These are phyloP conservation scores for Aspergillus quadrilineatus DNA, from an alignment of 2,329 filamentous ascomycete species.

Conservation along the genomic window DNA sequence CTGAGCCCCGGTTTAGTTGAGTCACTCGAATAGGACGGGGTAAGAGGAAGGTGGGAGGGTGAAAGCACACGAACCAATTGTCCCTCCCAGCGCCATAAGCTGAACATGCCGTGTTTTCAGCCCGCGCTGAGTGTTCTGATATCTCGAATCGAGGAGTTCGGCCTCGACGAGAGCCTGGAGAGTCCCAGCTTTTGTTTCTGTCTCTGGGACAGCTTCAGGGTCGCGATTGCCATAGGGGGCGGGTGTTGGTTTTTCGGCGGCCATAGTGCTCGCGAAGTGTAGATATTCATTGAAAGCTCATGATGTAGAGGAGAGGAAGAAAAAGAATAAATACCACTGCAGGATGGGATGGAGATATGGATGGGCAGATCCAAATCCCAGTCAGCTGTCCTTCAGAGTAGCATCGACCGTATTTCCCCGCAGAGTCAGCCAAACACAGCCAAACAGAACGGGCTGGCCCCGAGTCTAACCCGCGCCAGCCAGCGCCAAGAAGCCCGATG, in stretches of 20 bases:
- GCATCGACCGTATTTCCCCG: constrained; percentile 2
- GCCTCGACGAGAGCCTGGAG: constrained; percentile 39
- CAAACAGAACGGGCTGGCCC: neutral
- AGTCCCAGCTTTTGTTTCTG: constrained; percentile 8
- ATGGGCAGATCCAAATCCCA: neutral
- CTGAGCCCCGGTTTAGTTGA: neutral
- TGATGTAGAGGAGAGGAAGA: neutral
- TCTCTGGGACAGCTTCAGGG: constrained; percentile 17
- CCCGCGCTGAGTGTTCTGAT: constrained; percentile 41
- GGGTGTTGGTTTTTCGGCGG: constrained; percentile 13
- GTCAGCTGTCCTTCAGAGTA: neutral
- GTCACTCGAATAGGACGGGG: neutral
- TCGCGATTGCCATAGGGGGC: constrained; percentile 1
- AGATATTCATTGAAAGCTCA: neutral
- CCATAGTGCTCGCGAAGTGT: neutral
- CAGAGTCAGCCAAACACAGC: neutral
- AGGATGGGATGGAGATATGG: neutral
- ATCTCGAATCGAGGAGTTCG: constrained; percentile 43
- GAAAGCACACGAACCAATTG: neutral
- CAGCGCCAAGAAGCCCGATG: neutral
- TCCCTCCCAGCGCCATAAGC: constrained; percentile 56
- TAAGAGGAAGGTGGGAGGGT: neutral
- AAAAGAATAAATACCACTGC: neutral
- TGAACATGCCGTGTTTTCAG: constrained; percentile 46
- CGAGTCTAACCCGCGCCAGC: neutral